Base-by-base conservation (phyloP, 176 grass and related monocot genomes). In the Aegilops umbellulata region DNA sequence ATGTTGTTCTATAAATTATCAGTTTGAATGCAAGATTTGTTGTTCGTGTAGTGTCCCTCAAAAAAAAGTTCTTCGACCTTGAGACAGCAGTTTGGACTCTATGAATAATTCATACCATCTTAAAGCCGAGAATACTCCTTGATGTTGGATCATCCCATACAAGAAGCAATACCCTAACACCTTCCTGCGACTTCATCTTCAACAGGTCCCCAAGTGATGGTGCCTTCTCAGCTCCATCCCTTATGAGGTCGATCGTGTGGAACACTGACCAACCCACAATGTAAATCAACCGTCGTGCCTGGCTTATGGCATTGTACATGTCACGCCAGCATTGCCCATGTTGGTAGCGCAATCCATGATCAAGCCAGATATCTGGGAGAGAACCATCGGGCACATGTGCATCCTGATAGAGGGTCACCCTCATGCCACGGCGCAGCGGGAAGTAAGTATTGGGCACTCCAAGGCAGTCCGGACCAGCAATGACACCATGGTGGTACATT, bases 401-500 rank as follows among this genome's bases (percentile, higher is more conserved):
- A 65, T 95, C 93, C 79, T 98, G 91, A 85, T 98, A 95, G 41
- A 94, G 86, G 27, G 83, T 98, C 36, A 95, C 89, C 72, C 78
- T 93, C 69, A 89, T 88, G 9, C 89, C 95, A 66, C 65, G 90
- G 61, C 87, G 85, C 22, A 95, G 69, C 3, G 89, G 91, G 44
- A 98, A 98, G 81, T 98, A 98, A 15, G 95, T 95, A 69, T 92
- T 73, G 12, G 95, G 91, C 35, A 98, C 95, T 1, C 93, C 95
- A 26, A 24, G 78, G 72, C 84, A 85, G 11, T 93, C 87, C 0
- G 95, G 86, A 10, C 83, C 90, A 15, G 91, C 77, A 55, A 88
- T 70, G 36, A 95, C 93, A 0, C 95, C 95, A 38, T 87, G 82
- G 61, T 95, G 93, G 74, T 95, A 95, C 70, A 61, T 85, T 72